Conservation (phyloP, 1,284 basidiomycete species). For the Cryptococcus sp. region DNA sequence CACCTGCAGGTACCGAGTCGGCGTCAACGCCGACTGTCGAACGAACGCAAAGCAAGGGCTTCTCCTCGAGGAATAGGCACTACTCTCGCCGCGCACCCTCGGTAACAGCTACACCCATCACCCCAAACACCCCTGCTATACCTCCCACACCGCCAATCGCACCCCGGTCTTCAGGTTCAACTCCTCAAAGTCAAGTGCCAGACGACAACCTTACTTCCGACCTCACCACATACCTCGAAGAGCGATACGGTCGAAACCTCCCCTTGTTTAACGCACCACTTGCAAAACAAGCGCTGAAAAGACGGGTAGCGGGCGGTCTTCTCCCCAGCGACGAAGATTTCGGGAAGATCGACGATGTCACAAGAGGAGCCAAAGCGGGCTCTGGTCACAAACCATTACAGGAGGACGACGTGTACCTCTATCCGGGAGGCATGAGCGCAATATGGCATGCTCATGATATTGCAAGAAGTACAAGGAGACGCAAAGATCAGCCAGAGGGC, state of each 20-base stretch:
- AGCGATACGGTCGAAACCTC: slow-evolving; percentile 92
- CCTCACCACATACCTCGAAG: slow-evolving; percentile 70
- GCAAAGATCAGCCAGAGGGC: slow-evolving; percentile 54
- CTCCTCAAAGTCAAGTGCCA: slow-evolving; percentile 31
- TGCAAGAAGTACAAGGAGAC: slow-evolving; percentile 58
- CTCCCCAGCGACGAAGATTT: slow-evolving; percentile 61
- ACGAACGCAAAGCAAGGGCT: slow-evolving; percentile 23
- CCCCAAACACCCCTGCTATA: slow-evolving; percentile 19
- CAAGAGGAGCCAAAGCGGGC: slow-evolving; percentile 36
- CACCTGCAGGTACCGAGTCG: slow-evolving; percentile 38
- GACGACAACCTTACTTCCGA: slow-evolving; percentile 56
- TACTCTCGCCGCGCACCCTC: slow-evolving; percentile 30
- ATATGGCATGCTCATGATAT: slow-evolving; percentile 89
- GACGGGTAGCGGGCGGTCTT: slow-evolving; percentile 86
- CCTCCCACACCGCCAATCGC: slow-evolving; percentile 10
- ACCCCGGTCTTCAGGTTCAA: too few species aligned
- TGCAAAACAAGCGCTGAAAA: slow-evolving; percentile 81
- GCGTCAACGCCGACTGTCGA: slow-evolving; percentile 16
- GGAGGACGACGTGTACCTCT: slow-evolving; percentile 86
- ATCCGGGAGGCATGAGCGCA: slow-evolving; percentile 85
- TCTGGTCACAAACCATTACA: slow-evolving; percentile 64
- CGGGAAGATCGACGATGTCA: slow-evolving; percentile 38
- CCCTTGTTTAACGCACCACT: slow-evolving; percentile 70
- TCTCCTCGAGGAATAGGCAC: slow-evolving; percentile 49
- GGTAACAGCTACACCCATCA: slow-evolving; percentile 11